Evolutionary conservation across 768 basidiomycete genomes (phyloP), one percentile per base, ranked within the genome.

Genomic region (Collybia mongolica): DNA sequence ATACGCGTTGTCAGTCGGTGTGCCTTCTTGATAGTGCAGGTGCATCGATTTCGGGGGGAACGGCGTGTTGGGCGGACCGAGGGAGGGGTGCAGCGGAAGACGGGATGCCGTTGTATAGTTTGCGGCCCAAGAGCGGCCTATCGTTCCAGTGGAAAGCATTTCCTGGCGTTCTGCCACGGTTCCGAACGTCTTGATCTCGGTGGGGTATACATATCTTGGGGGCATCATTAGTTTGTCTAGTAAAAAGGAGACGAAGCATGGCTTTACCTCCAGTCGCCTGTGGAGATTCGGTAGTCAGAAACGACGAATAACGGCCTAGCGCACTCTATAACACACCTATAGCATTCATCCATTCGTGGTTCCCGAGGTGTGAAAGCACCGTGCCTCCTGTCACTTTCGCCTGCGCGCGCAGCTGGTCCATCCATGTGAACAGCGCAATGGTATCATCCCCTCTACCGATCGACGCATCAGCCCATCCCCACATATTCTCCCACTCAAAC

Each of bases 281-380:
- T 29, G 48, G 17, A 42, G n/a, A 32, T 29, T 2, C 32, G 11
- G 11, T 12, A 14, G 32, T 32, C 32, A 32, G 32, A 32, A 32
- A 32, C 11, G 32, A 12, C 5, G 32, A 32, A 32, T 3, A 5
- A 32, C 11, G 11, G 11, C 14, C 9, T 32, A 3, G 11, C 11
- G 14, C 11, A 2, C 32, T 5, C 14, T 14, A 67, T 18, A 19
- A 59, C 63, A 37, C 57, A 86, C 88, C 88, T 51, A 92, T 85
- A 12, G 81, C 83, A 56, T 95, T 95, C 93, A 98, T 97, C 76
- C 87, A 86, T 66, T 98, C 97, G 58, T 99, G 97, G 65, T 99
- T 99, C 20, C 97, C 97, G 28, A 98, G 72, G 48, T 91, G 78
- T 11, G 80, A 84, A 26, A 96, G 62, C 12, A 99, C 76, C 3